These are phyloP conservation scores for Floccularia luteovirens DNA, from an alignment of 768 basidiomycete genomes.

Conservation along the genomic window DNA sequence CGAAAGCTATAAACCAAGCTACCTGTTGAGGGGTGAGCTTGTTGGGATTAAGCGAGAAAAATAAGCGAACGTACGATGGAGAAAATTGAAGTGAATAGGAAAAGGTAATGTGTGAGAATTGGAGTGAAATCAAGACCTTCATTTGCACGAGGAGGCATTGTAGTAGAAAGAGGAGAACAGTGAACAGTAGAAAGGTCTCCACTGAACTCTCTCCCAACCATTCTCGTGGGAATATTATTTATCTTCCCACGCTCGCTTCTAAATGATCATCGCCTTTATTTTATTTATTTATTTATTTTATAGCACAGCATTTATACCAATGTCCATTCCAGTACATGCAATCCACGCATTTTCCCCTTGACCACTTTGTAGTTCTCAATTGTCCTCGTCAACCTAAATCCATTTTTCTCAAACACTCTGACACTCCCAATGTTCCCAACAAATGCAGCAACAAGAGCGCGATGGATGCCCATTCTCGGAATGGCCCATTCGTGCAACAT, in stretches of 20 bases:
- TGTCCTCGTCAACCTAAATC: constrained; percentile 35
- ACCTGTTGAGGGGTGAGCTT: constrained; percentile 27
- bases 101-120: constrained; percentile 86
- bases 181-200: constrained; percentile 1
- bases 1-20: constrained; percentile 74
- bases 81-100: constrained; percentile 81
- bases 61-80: constrained; percentile 50
- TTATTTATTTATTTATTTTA: not conserved
- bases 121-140: constrained; percentile 82
- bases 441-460: constrained; percentile 36
- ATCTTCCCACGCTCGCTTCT: too few relatives aligned
- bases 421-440: constrained; percentile 52
- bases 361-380: constrained; percentile 28
- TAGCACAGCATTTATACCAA: not conserved
- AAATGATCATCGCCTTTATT: not conserved
- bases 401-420: constrained; percentile 62
- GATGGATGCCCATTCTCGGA: constrained; percentile 52
- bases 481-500: constrained; percentile 54
- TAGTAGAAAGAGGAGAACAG: constrained; percentile 6
- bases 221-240: too few relatives aligned
- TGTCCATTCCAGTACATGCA: constrained; percentile 27
- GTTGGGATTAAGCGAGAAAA: constrained; percentile 5
- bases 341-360: constrained; percentile 25
- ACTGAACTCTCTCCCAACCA: constrained; percentile 1
- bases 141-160: constrained; percentile 47